A percentile compares a stretch with the other conserved stretches of the same genome.
Evolutionary conservation across 2,329 filamentous ascomycete genomes (phyloP).

Genomic region (Stagonosporopsis rhizophila): DNA sequence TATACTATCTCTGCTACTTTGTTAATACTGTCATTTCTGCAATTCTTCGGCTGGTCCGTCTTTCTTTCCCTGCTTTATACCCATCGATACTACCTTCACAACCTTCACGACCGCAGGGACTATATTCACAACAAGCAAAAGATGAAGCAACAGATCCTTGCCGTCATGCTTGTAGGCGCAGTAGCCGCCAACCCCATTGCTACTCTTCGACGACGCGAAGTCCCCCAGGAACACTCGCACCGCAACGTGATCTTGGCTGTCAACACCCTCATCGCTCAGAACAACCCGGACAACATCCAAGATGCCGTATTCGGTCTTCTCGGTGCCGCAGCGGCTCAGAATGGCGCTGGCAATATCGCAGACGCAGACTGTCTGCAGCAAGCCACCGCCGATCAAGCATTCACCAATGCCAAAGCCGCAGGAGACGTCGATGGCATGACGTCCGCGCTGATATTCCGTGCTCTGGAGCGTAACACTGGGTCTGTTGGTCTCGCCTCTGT

Average conservation of each 20-base stretch:
- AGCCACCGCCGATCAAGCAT: constrained; percentile 64
- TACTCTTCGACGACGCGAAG: constrained; percentile 53
- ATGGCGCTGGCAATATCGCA: constrained; percentile 57
- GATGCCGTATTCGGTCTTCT: constrained; percentile 62
- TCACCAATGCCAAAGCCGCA: constrained; percentile 64
- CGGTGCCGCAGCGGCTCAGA: constrained; percentile 59
- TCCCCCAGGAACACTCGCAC: constrained; percentile 66
- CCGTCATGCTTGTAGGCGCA: constrained; percentile 40
- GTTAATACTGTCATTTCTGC: constrained; percentile 10
- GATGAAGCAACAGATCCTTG: constrained; percentile 46
- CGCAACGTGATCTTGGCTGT: constrained; percentile 57
- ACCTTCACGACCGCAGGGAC: constrained; percentile 3
- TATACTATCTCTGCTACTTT: background rate
- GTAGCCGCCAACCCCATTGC: constrained; percentile 38
- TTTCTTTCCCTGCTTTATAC: background rate
- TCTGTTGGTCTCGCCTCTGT: constrained; percentile 64
- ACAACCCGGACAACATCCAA: constrained; percentile 59
- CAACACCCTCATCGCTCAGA: constrained; percentile 51
- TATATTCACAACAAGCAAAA: constrained; percentile 2
- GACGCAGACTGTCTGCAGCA: constrained; percentile 67
- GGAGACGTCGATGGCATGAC: constrained; percentile 63
- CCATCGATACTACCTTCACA: background rate
- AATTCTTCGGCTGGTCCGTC: constrained; percentile 14
- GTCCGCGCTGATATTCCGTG: constrained; percentile 61
- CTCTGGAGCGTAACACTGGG: constrained; percentile 67